Base-by-base conservation (phyloP, 345 rosid species). In the Dimocarpus longan region DNA sequence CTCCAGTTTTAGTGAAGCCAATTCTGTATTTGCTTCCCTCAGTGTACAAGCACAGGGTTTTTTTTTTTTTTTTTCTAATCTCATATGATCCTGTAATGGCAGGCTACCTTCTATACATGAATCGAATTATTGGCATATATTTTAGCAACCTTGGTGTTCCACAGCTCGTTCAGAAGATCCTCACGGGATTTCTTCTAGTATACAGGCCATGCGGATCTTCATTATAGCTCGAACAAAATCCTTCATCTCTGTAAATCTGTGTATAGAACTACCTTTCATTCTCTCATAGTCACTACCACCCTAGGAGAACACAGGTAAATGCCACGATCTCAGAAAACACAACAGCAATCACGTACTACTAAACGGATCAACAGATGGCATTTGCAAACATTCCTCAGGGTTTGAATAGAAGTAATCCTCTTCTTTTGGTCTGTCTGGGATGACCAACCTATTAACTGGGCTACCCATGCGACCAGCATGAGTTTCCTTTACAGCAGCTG, bases 401-500 rank as follows among this genome's bases (percentile, higher is more conserved):
- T 96, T 96, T 43, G 99, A 90, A 78, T 90, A 96, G 85, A 94
- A 96, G 82, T 93, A 94, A 60, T 96, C 98, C 84, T 96, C 99
- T 80, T 93, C 98, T 73, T 94, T 96, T 2, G 98, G 99, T 80
- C 81, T 86, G 75, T 91, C 94, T 13, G 93, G 94, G 43, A 94
- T 89, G 70, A 91, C 91, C 81, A 84, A 68, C 78, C 99, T 83
- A 57, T 75, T 87, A 39, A 74, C 85, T 2, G 94, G 93, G 57
- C 89, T 90, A 54, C 99, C 98, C 88, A 91, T 89, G 78, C 93
- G 87, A 78, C 82, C 76, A 19, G 80, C 87, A 78, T 96, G 99
- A 73, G 87, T 73, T 80, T 86, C 92, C 87, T 94, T 96, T 15
- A 96, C 95, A 26, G 90, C 88, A 8, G 84, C 44, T 0, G 99